Base-by-base conservation (phyloP, 1,284 basidiomycete genomes). In the Melampsora occidentalis region DNA sequence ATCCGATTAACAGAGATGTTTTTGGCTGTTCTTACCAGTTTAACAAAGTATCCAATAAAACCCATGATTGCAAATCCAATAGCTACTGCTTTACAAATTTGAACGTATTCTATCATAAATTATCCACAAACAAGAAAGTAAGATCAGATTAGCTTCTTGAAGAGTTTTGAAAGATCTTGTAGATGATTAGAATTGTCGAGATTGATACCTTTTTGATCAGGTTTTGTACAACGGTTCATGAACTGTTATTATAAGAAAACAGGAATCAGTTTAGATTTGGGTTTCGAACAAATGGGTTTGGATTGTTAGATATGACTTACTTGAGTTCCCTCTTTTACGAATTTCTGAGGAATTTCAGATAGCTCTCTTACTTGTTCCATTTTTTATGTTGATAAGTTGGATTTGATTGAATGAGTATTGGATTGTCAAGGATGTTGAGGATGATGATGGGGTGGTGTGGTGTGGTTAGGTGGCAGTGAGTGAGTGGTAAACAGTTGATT, bases 1-100 rank as follows among this genome's bases (percentile, higher is more conserved):
- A 28, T 2, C 28, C n/a, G 10, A 57, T 39, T 35, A 20, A n/a
- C 5, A 70, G n/a, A 28, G 9, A 28, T 20, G 10, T 33, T 65
- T 35, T 6, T 42, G n/a, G 9, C 49, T 46, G 28, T 25, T 14
- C 16, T 28, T 18, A 77, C 70, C 9, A 96, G 88, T 85, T 95
- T 95, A 80, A 96, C 93, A 82, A 96, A 90, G 85, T 94, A 96
- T 14, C 93, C 93, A 83, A 96, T 94, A 87, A 95, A 93, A n/a
- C 94, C 94, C 93, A 97, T 97, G 80, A 97, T 92, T 71, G 89
- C 92, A 82, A 97, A 97, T 22, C 94, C 94, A 79, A 97, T 90
- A 2, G 93, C 93, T 77, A 97, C 92, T 63, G 94, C 94, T 83
- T 90, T 90, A 85, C 90, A 96, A 80, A 97, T 94, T 83, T 95